Conservation (phyloP, 352 stramenopile species). For the Globisporangium okanoganense region DNA sequence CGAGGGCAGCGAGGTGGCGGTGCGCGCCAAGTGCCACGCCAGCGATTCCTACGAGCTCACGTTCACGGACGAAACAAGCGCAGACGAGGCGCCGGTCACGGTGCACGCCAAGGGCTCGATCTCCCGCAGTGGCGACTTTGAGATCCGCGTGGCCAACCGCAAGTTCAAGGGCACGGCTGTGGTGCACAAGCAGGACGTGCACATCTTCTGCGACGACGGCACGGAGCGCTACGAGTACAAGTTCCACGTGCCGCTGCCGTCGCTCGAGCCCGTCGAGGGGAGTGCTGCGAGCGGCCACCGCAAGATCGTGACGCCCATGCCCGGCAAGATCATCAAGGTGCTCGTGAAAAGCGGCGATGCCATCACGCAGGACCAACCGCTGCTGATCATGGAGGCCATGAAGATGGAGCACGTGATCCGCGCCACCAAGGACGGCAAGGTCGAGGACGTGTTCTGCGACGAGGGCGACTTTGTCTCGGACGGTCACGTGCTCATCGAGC, state of each 20-base stretch:
- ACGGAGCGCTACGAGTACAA: constrained; percentile 78
- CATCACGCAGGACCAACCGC: constrained; percentile 84
- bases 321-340: constrained; percentile 93
- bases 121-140: constrained; percentile 47
- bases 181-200: constrained; percentile 60
- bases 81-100: constrained; percentile 13
- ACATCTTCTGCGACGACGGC: constrained; percentile 77
- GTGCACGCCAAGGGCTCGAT: constrained; percentile 33
- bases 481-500: constrained; percentile 65
- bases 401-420: constrained; percentile 95
- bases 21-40: constrained; percentile 39
- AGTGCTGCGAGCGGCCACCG: constrained; percentile 28
- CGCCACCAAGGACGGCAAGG: constrained; percentile 61
- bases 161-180: constrained; percentile 65
- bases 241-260: constrained; percentile 69
- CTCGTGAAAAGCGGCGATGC: constrained; percentile 82
- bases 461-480: constrained; percentile 76
- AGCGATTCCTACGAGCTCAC: constrained; percentile 41
- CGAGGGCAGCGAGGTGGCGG: constrained; percentile 31
- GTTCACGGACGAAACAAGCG: constrained; percentile 22
- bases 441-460: constrained; percentile 68
- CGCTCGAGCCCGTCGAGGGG: constrained; percentile 28
- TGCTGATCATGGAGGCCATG: constrained; percentile 97
- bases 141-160: constrained; percentile 61
- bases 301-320: constrained; percentile 91